Evolutionary conservation across 768 basidiomycete genomes (phyloP).

Genomic region (Leucocoprinus leucothites): DNA sequence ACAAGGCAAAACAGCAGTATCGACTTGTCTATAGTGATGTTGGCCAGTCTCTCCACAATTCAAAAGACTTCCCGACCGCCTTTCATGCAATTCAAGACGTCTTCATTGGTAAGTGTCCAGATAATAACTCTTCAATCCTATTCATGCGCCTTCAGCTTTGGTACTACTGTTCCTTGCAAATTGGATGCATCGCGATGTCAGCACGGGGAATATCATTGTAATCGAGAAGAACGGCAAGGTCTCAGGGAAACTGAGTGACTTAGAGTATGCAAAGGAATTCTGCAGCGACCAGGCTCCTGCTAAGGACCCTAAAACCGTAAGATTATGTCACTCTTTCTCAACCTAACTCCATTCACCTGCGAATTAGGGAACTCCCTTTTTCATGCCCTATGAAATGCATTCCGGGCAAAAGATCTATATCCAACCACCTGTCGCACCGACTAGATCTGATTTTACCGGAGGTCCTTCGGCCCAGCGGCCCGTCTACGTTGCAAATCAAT

Average conservation of each 20-base stretch:
- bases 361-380: constrained; percentile 2
- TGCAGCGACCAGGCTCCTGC: neutral
- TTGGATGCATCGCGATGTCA: constrained; percentile 12
- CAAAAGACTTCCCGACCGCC: constrained; percentile 15
- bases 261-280: constrained; percentile 10
- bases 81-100: neutral
- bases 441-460: neutral
- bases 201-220: constrained; percentile 7
- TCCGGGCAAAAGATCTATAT: neutral
- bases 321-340: neutral
- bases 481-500: no score
- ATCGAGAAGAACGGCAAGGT: neutral
- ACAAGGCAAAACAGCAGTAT: neutral
- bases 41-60: constrained; percentile 21
- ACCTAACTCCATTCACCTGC: neutral
- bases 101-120: neutral
- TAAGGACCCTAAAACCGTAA: neutral
- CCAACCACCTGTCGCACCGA: no score
- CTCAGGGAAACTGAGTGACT: neutral
- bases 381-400: constrained; percentile 6
- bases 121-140: neutral
- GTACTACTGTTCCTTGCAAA: constrained; percentile 7
- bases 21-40: neutral
- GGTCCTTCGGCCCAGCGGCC: neutral
- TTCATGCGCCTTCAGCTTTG: neutral